Evolutionary conservation across 306 rosid species (phyloP), one percentile per base, ranked within the genome.

Genomic region (Sindora glabra): DNA sequence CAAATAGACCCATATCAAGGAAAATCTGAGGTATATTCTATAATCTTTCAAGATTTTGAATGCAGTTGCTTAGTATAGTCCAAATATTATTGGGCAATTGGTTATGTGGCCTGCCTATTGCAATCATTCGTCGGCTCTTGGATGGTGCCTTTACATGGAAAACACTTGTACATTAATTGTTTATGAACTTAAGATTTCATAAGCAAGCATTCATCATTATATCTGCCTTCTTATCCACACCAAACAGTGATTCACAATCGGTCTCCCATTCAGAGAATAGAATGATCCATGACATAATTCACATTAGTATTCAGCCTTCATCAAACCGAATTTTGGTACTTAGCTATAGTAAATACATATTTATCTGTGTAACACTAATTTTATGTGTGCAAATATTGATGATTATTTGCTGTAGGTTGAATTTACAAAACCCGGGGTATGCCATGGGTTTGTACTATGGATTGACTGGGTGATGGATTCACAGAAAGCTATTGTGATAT

Each of bases 401-500:
- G 49, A 52, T 30, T 59, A 46, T 65, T 30, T 50, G 52, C 51
- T 49, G 64, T 81, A 91, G 96, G 65, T 91, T 62, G 55, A 79
- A 34, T 79, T 91, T 76, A 74, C 64, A 1, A 77, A 70, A 73
- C 44, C 64, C 2, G 98, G 96, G 64, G 64, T 67, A 65, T 91
- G 98, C 71, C 96, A 91, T 60, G 96, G 95, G 42, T 82, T 91
- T 62, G 86, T 67, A 14, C 65, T 91, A 1, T 88, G 98, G 98
- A 81, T 91, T 75, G 96, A 88, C 73, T 91, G 95, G 92, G 83
- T 83, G 65, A 81, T 88, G 83, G 96, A 87, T 85, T 70, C 69
- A 39, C 81, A 83, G 68, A 78, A 72, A 38, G 67, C 80, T 71
- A 54, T 74, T 46, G 86, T 83, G 45, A 27, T 88, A 34, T 81